phyloP scores from a whole-genome alignment of 208 protist species.

The Giardia muris region DNA sequence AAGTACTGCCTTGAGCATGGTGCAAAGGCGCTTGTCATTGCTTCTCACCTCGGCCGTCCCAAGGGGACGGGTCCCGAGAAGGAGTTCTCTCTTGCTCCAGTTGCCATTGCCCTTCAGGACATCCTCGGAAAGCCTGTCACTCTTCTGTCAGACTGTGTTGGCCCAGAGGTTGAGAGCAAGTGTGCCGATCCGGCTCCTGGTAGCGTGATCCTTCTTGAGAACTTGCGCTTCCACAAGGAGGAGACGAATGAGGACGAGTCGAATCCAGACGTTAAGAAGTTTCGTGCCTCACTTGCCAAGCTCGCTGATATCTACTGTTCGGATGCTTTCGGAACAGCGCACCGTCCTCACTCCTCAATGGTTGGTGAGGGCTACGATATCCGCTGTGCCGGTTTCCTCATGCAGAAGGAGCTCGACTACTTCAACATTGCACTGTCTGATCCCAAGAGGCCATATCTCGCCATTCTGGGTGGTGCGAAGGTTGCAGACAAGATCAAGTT shows the following conservation, averaged over 20 bases:
- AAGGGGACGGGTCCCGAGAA: constrained; percentile 52
- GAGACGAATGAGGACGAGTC: constrained; percentile 66
- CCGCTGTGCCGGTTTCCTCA: constrained; percentile 81
- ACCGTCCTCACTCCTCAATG: constrained; percentile 80
- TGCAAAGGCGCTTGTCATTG: constrained; percentile 44
- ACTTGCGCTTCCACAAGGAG: constrained; percentile 90
- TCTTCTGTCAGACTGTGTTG: constrained; percentile 64
- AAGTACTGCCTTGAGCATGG: constrained; percentile 71
- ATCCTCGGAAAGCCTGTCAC: constrained; percentile 59
- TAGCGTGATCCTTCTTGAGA: constrained; percentile 87
- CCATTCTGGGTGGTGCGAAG: constrained; percentile 89
- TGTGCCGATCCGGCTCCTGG: constrained; percentile 49
- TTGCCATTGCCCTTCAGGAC: constrained; percentile 66
- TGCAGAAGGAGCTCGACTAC: constrained; percentile 92
- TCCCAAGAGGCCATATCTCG: constrained; percentile 67
- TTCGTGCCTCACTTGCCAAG: constrained; percentile 60
- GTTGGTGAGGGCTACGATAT: constrained; percentile 49
- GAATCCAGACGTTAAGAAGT: constrained; percentile 48
- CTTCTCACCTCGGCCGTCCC: constrained; percentile 77
- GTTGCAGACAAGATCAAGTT: constrained; percentile 94
- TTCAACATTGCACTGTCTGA: constrained; percentile 68
- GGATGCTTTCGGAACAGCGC: constrained; percentile 93
- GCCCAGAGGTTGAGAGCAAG: constrained; percentile 56
- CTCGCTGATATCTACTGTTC: constrained; percentile 91
- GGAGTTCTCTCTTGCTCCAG: constrained; percentile 63